Conservation (phyloP, 768 basidiomycete species). For the Phallus indusiatus region DNA sequence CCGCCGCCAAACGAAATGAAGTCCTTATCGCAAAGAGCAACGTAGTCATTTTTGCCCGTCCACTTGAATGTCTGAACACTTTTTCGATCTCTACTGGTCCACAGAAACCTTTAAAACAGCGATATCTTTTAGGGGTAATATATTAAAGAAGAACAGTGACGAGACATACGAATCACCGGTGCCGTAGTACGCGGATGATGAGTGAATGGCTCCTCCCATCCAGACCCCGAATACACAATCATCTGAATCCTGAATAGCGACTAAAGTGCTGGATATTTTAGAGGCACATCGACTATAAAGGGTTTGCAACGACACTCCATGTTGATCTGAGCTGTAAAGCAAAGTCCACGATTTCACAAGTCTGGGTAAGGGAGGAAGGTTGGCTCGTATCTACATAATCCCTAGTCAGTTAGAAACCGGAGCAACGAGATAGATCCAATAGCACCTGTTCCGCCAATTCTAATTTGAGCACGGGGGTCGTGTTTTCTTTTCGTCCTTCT, state of each 20-base stretch:
- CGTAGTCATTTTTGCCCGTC: constrained; percentile 87
- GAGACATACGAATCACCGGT: constrained; percentile 71
- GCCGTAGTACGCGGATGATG: constrained; percentile 70
- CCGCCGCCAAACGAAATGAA: constrained; percentile 90
- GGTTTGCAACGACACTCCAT: constrained; percentile 87
- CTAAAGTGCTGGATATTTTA: constrained; percentile 39
- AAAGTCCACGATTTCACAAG: constrained; percentile 68
- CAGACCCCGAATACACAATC: constrained; percentile 74
- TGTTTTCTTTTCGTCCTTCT: constrained; percentile 46
- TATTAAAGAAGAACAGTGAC: constrained; percentile 13
- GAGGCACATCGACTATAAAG: constrained; percentile 61
- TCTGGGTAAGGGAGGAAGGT: constrained; percentile 65
- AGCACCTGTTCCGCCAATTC: constrained; percentile 51
- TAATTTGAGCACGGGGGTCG: constrained; percentile 40
- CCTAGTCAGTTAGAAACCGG: constrained; percentile 1
- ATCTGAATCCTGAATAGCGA: constrained; percentile 56
- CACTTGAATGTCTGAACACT: constrained; percentile 60
- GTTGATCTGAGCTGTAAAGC: constrained; percentile 86
- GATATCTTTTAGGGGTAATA: not conserved
- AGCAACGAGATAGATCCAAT: constrained; percentile 16
- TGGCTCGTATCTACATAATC: constrained; percentile 47
- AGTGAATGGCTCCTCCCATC: constrained; percentile 61
- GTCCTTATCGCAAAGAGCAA: constrained; percentile 72
- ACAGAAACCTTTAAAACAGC: constrained; percentile 53
- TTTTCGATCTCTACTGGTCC: constrained; percentile 36